Percentiles rank a stretch among this genome's conserved stretches.
phyloP scores from a whole-genome alignment of 2,329 filamentous ascomycete genomes.

The Colletotrichum scovillei region DNA sequence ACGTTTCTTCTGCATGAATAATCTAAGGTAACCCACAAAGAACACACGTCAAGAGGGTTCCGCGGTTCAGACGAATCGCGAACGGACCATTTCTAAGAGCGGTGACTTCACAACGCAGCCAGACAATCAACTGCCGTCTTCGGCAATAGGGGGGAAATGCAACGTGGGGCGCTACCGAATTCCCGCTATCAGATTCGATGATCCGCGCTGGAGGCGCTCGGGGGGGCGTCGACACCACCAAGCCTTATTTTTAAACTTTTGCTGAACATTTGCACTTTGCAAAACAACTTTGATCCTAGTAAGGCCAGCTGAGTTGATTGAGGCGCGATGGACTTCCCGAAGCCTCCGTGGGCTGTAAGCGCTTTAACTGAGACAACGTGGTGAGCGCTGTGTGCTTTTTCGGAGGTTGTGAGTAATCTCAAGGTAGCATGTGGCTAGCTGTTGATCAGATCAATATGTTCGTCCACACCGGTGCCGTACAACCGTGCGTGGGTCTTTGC shows the following conservation, averaged over 20 bases:
- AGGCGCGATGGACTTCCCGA: not conserved
- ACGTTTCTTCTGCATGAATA: conserved; percentile 13
- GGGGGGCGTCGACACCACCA: not conserved
- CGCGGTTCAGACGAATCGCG: conserved; percentile 1
- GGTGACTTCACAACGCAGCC: not conserved
- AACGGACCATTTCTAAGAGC: not conserved
- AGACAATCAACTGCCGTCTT: conserved; percentile 6
- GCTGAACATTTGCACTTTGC: not conserved
- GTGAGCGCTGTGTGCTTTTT: not conserved
- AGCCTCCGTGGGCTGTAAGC: not conserved
- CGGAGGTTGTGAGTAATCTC: not conserved
- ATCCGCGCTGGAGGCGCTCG: not conserved
- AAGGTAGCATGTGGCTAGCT: not conserved
- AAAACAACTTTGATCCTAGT: not conserved
- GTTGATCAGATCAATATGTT: not conserved
- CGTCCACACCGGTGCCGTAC: conserved; percentile 1
- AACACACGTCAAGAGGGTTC: not conserved
- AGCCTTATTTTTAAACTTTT: conserved; percentile 6
- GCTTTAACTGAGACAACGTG: not conserved
- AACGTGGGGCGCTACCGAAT: not conserved
- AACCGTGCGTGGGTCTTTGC: conserved; percentile 14
- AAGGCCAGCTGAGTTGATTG: not conserved
- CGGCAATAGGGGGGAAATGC: not conserved
- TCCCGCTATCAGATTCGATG: not conserved
- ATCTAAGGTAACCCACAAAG: not conserved